phyloP scores from a whole-genome alignment of 176 grass and related monocot species.

The Oropetium thomaeum region DNA sequence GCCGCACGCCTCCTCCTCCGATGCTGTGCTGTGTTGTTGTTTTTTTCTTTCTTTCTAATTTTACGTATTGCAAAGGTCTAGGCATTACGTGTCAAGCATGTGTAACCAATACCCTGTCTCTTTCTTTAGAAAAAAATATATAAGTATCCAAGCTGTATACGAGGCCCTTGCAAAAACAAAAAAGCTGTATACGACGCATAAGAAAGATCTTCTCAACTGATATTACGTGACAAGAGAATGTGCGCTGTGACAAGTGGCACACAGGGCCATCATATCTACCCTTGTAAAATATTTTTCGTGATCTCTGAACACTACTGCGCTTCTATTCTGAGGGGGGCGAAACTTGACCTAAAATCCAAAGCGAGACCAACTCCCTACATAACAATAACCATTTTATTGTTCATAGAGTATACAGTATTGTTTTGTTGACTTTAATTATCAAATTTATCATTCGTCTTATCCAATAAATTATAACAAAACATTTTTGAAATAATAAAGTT shows the following conservation, averaged over 20 bases:
- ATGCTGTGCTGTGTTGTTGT: neutral
- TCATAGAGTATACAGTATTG: too few species aligned
- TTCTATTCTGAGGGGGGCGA: too few species aligned
- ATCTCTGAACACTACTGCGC: too few species aligned
- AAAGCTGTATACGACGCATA: neutral
- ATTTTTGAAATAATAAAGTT: too few species aligned
- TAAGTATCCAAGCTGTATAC: too few species aligned
- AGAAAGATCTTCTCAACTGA: slow-evolving; percentile 26
- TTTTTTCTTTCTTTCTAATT: neutral
- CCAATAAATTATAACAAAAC: too few species aligned
- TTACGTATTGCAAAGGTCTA: neutral
- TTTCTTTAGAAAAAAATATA: neutral
- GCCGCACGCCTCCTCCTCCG: neutral
- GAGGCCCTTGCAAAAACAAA: too few species aligned
- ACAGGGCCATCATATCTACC: neutral
- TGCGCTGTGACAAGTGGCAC: slow-evolving; percentile 2
- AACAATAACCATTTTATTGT: too few species aligned
- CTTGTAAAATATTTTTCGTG: neutral
- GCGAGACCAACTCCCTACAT: too few species aligned
- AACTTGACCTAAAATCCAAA: too few species aligned
- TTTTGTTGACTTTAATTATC: too few species aligned
- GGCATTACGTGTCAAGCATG: slow-evolving; percentile 28
- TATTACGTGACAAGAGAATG: neutral
- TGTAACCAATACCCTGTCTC: neutral
- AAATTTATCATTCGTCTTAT: too few species aligned